Evolutionary conservation across 2,329 filamentous ascomycete genomes (phyloP).

Genomic region (Aspergillus vadensis): DNA sequence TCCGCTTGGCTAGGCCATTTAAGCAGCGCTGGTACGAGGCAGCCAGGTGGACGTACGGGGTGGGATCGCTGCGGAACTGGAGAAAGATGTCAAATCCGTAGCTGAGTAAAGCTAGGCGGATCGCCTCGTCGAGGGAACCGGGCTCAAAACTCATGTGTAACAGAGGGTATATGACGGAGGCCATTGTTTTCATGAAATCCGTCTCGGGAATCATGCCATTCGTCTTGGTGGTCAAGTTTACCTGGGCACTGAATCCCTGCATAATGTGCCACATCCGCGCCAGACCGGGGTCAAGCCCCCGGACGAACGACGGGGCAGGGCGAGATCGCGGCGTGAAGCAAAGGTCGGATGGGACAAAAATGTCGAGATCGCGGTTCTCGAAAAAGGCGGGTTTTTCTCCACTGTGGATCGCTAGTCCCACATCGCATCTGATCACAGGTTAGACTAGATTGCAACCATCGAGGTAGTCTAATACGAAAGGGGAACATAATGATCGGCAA

Average conservation of each 20-base stretch:
- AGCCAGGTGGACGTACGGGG: not conserved
- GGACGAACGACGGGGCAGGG: not conserved
- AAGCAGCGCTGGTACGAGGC: not conserved
- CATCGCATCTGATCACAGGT: not conserved
- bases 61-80: not conserved
- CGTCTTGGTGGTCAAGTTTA: conserved; percentile 18
- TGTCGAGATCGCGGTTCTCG: not conserved
- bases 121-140: conserved; percentile 35
- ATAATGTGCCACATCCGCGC: not conserved
- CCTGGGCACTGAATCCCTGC: not conserved
- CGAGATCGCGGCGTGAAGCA: not conserved
- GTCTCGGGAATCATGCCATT: conserved; percentile 23
- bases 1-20: not conserved
- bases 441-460: not conserved
- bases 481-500: no score
- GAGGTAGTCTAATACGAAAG: not conserved
- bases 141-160: conserved; percentile 34
- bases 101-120: conserved; percentile 45
- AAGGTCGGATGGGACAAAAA: no score
- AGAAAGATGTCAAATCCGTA: conserved; percentile 46
- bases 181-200: conserved; percentile 37
- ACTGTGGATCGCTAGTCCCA: not conserved
- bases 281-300: not conserved
- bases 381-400: not conserved
- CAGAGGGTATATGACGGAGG: conserved; percentile 46